Conservation (phyloP, 176 grass and related monocot species). For the Lolium perenne region DNA sequence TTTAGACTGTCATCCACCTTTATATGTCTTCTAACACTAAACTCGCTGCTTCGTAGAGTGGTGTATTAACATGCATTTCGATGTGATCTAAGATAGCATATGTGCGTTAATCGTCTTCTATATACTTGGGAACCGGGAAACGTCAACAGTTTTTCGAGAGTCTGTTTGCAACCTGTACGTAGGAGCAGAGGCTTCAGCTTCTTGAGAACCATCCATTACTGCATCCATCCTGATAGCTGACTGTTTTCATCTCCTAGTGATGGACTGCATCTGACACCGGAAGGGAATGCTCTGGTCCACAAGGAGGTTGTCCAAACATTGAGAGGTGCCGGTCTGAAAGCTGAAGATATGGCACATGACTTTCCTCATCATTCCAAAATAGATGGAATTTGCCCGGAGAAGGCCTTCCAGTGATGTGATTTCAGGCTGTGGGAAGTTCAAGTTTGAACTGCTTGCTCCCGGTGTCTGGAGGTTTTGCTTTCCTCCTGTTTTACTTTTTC, state of each 20-base stretch:
- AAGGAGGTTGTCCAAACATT: conserved; percentile 65
- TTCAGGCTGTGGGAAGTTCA: background rate
- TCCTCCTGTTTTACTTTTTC: background rate
- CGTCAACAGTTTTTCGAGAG: background rate
- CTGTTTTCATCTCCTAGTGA: conserved; percentile 58
- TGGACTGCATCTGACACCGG: conserved; percentile 75
- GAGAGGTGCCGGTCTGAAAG: conserved; percentile 49
- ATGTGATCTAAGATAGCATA: background rate
- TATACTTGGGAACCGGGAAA: background rate
- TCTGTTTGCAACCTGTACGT: background rate
- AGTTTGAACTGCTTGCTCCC: background rate
- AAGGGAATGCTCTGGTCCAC: conserved; percentile 78
- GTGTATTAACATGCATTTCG: background rate
- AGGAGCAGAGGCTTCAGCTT: too few species aligned
- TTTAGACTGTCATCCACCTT: background rate
- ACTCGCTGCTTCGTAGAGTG: background rate
- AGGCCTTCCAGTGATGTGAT: conserved; percentile 61
- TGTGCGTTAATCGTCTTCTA: background rate
- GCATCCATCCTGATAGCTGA: too few species aligned
- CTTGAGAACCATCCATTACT: too few species aligned
- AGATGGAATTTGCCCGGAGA: conserved; percentile 56
- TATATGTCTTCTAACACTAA: background rate
- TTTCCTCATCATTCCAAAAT: conserved; percentile 86
- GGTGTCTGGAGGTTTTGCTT: background rate
- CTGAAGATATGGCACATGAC: conserved; percentile 72